These are phyloP conservation scores for Zygosaccharomyces sapae DNA, from an alignment of 1,139 yeast species.

Conservation along the genomic window DNA sequence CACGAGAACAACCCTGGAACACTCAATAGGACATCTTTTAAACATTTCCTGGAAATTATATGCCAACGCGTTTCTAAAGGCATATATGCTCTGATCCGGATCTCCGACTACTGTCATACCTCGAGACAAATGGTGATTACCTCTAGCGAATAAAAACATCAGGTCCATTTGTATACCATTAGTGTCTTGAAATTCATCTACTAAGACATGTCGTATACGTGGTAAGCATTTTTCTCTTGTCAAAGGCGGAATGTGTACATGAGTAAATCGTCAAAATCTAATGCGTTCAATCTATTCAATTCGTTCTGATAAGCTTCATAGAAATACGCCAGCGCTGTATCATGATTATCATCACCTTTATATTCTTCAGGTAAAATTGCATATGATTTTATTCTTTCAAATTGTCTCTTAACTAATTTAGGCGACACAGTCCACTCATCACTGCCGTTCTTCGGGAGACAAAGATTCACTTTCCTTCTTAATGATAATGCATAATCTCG, in stretches of 20 bases:
- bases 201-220: constrained; percentile 63
- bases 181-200: constrained; percentile 95
- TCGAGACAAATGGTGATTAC: constrained; percentile 32
- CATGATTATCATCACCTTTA: constrained; percentile 28
- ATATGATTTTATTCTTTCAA: constrained; percentile 51
- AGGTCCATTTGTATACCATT: constrained; percentile 69
- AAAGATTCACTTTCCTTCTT: constrained; percentile 30
- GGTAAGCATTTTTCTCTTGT: constrained; percentile 44
- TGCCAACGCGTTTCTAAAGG: constrained; percentile 75
- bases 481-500: constrained; percentile 32
- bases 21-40: constrained; percentile 40
- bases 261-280: constrained; percentile 85
- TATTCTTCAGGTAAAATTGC: constrained; percentile 45
- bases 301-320: constrained; percentile 52
- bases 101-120: constrained; percentile 90
- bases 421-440: constrained; percentile 34
- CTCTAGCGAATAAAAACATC: constrained; percentile 54
- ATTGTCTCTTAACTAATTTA: constrained; percentile 42
- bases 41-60: constrained; percentile 62
- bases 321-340: constrained; percentile 37
- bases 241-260: constrained; percentile 53
- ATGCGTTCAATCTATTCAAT: constrained; percentile 40
- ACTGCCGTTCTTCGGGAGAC: constrained; percentile 25
- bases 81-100: constrained; percentile 93
- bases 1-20: constrained; percentile 45